phyloP scores from a whole-genome alignment of 2,329 filamentous ascomycete species.

The Coniosporium tulheliwenetii region DNA sequence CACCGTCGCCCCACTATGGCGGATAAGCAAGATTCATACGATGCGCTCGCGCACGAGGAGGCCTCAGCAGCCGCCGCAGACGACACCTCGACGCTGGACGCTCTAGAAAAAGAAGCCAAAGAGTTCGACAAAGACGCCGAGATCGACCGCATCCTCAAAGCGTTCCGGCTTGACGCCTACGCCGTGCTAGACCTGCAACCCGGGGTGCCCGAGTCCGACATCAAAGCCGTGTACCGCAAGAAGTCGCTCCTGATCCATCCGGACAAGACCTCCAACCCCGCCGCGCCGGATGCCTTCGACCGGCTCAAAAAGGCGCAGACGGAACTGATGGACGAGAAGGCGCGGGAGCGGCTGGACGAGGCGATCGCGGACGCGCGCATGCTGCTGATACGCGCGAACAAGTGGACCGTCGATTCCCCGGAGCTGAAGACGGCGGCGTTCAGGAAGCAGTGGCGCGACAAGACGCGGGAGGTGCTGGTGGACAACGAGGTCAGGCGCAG shows the following conservation, averaged over 20 bases:
- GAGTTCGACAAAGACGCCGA: slow-evolving; percentile 59
- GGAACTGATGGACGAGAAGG: slow-evolving; percentile 85
- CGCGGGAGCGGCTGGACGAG: slow-evolving; percentile 75
- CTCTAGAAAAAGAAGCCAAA: slow-evolving; percentile 69
- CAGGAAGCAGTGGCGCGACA: slow-evolving; percentile 72
- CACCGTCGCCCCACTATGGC: too few species aligned
- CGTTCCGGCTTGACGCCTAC: slow-evolving; percentile 76
- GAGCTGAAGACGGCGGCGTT: slow-evolving; percentile 79
- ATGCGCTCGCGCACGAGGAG: too few species aligned
- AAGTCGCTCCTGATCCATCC: slow-evolving; percentile 99
- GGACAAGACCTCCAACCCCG: slow-evolving; percentile 87
- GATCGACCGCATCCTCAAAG: slow-evolving; percentile 49
- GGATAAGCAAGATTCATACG: too few species aligned
- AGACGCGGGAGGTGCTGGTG: slow-evolving; percentile 76
- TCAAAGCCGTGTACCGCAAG: slow-evolving; percentile 85
- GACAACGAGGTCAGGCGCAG: slow-evolving; percentile 79
- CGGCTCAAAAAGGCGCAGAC: slow-evolving; percentile 89
- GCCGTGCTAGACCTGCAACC: slow-evolving; percentile 91
- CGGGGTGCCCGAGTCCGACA: slow-evolving; percentile 87
- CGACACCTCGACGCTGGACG: slow-evolving; percentile 59
- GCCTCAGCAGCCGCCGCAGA: slow-evolving; percentile 25
- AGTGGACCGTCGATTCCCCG: slow-evolving; percentile 76
- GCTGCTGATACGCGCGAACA: slow-evolving; percentile 85
- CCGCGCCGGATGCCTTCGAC: slow-evolving; percentile 89
- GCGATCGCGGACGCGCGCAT: slow-evolving; percentile 91